Evolutionary conservation across 345 rosid species (phyloP).

Genomic region (Eucalyptus marginata): DNA sequence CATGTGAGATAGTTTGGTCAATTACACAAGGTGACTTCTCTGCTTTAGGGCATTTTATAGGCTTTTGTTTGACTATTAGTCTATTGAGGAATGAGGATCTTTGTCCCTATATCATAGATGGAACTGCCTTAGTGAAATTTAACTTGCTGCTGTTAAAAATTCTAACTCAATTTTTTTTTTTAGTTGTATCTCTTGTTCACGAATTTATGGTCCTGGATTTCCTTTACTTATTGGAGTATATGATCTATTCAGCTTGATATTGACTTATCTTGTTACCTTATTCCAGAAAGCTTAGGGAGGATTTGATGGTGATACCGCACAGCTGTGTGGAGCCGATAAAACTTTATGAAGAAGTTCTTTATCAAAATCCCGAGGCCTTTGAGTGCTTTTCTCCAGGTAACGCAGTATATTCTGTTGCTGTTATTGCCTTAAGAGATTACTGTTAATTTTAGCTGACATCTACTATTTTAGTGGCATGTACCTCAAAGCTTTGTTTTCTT

Average conservation of each 20-base stretch:
- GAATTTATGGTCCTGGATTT: neutral
- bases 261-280: neutral
- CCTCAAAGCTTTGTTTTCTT: neutral
- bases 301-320: slow-evolving; percentile 11
- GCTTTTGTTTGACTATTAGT: neutral
- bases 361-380: slow-evolving; percentile 57
- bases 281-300: slow-evolving; percentile 60
- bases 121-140: neutral
- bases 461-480: neutral
- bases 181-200: neutral
- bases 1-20: neutral
- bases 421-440: neutral
- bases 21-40: neutral
- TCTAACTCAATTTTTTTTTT: neutral
- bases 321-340: slow-evolving; percentile 32
- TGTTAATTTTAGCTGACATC: neutral
- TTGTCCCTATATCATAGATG: neutral
- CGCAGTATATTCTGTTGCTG: neutral
- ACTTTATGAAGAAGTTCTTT: slow-evolving; percentile 61
- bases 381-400: slow-evolving; percentile 83
- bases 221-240: neutral
- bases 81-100: neutral
- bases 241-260: neutral
- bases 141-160: neutral
- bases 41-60: neutral